Base-by-base conservation (phyloP, 257 asterid species). In the Primulina tabacum region DNA sequence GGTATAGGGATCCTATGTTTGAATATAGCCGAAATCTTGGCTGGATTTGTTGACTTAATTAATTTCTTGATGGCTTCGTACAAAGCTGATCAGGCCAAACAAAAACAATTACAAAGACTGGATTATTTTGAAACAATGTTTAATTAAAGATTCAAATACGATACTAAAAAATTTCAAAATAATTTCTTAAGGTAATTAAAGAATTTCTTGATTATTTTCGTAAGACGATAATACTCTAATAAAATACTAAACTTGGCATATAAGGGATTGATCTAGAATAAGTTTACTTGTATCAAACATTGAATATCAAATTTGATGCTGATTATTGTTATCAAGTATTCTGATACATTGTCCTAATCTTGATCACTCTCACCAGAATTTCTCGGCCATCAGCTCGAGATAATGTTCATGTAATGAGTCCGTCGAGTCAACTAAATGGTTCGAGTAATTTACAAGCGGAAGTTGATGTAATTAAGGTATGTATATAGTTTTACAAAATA, bases 341-440 rank as follows among this genome's bases (percentile, higher is more conserved):
- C 30, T 28, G 30, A 28, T 28, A 35, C 30, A 28, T 28, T 28
- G n/a, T 70, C 55, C 24, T 2, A 56, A 10, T 40, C 21, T 33
- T 5, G 7, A 60, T 64, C 68, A 68, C 40, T 52, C 17, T 4
- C 40, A 10, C 28, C 79, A 81, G 86, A 71, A 65, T 20, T 58
- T 73, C 80, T n/a, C 34, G 80, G 74, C 52, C 77, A 70, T 70
- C 80, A 20, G 66, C 83, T 18, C 75, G 65, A 65, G 70, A 66
- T 4, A 47, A 58, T 8, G 50, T 40, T 37, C 34, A 24, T 56
- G 60, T 60, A 21, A 72, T 81, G 75, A 65, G 78, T 69, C 74
- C 70, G 20, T 59, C 76, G 34, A 62, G 72, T 55, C 78, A 60
- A 37, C 72, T 71, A 60, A 64, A 71, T 52, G 37, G 62, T 17